Percentiles rank a stretch among this genome's conserved stretches.
phyloP scores from a whole-genome alignment of 495 filamentous ascomycete genomes.

The Penicillium antarcticum region DNA sequence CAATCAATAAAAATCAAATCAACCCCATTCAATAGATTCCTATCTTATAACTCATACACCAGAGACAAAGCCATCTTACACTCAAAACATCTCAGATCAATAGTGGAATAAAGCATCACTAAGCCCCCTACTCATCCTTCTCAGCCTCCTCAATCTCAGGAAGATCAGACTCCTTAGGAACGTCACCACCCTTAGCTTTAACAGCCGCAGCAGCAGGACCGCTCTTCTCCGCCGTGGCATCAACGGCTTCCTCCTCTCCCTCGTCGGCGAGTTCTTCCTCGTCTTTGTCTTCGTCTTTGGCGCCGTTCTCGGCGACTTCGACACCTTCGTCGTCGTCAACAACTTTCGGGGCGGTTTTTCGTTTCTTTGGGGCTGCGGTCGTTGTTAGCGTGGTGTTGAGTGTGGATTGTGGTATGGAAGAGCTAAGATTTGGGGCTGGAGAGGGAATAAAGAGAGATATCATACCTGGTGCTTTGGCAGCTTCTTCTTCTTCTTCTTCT shows the following conservation, averaged over 20 bases:
- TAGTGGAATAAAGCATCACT: too few relatives aligned
- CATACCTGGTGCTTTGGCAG: constrained; percentile 28
- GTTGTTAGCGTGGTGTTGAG: constrained; percentile 4
- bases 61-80: not conserved
- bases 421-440: not conserved
- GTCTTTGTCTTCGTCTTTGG: constrained; percentile 32
- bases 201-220: constrained; percentile 42
- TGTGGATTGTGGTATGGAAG: not conserved
- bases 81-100: too few relatives aligned
- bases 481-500: constrained; percentile 20
- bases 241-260: constrained; percentile 26
- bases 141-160: constrained; percentile 37
- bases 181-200: constrained; percentile 38
- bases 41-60: not conserved
- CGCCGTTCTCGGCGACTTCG: constrained; percentile 28
- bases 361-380: constrained; percentile 39
- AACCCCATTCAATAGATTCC: not conserved
- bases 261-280: constrained; percentile 30
- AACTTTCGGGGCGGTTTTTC: constrained; percentile 13
- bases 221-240: constrained; percentile 36
- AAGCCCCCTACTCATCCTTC: constrained; percentile 1
- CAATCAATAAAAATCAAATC: not conserved
- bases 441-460: not conserved
- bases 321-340: constrained; percentile 21
- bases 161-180: constrained; percentile 50